Evolutionary conservation across 805 yeast genomes (phyloP).

Genomic region (Ogataea paraovalis): DNA sequence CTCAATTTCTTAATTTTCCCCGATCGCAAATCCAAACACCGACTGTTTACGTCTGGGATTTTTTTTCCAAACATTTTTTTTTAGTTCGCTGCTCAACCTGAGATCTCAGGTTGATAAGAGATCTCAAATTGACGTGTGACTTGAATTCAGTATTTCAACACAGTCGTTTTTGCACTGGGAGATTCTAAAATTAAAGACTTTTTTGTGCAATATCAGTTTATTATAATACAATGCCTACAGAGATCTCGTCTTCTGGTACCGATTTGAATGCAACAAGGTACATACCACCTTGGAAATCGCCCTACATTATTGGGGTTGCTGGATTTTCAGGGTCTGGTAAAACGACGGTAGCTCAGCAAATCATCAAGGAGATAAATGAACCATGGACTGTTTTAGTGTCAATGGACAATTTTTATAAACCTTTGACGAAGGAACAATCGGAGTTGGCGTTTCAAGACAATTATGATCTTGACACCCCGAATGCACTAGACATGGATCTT

Average conservation of each 20-base stretch:
- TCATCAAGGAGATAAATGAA: constrained; percentile 71
- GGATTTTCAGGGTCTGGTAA: constrained; percentile 91
- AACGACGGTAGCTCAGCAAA: constrained; percentile 82
- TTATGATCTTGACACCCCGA: constrained; percentile 84
- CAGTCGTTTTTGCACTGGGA: background rate
- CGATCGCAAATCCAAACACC: background rate
- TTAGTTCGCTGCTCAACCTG: background rate
- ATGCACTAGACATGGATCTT: constrained; percentile 76
- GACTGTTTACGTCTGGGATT: background rate
- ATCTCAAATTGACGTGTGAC: background rate
- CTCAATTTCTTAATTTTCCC: no score
- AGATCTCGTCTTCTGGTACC: constrained; percentile 2
- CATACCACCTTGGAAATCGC: constrained; percentile 85
- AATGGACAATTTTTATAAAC: constrained; percentile 86
- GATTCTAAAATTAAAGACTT: background rate
- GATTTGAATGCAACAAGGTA: constrained; percentile 34
- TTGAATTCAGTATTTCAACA: no score
- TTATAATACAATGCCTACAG: background rate
- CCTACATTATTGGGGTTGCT: constrained; percentile 83
- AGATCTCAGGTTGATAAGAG: constrained; percentile 2
- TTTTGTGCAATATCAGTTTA: background rate
- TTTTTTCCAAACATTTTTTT: background rate
- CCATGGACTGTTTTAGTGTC: constrained; percentile 94
- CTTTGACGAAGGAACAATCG: constrained; percentile 60
- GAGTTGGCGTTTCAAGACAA: constrained; percentile 60